phyloP scores from a whole-genome alignment of 164 flowering plant genomes.

The Buxus sempervirens region DNA sequence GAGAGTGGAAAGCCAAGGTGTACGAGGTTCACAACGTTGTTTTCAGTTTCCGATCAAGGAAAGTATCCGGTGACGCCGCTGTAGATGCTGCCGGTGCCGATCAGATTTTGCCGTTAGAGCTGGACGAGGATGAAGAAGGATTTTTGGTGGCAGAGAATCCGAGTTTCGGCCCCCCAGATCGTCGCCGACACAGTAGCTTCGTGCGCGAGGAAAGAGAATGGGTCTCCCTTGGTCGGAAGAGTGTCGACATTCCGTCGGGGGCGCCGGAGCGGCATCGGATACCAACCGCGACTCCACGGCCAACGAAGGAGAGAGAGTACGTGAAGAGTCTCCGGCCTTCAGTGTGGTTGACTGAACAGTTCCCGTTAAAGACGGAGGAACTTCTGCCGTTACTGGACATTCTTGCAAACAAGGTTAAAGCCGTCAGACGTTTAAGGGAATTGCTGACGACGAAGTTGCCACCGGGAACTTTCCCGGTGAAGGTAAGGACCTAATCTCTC shows the following conservation, averaged over 20 bases:
- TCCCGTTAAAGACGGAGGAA: slow-evolving; percentile 91
- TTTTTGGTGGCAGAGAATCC: slow-evolving; percentile 86
- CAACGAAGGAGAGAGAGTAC: slow-evolving; percentile 75
- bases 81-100: slow-evolving; percentile 37
- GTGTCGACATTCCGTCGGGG: slow-evolving; percentile 25
- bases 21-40: slow-evolving; percentile 79
- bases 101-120: slow-evolving; percentile 55
- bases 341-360: slow-evolving; percentile 94
- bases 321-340: slow-evolving; percentile 69
- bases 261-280: slow-evolving; percentile 19
- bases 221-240: slow-evolving; percentile 29
- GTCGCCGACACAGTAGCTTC: slow-evolving; percentile 71
- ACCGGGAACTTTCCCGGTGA: slow-evolving; percentile 88
- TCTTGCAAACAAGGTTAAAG: slow-evolving; percentile 84
- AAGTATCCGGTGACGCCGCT: slow-evolving; percentile 32
- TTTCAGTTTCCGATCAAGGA: slow-evolving; percentile 78
- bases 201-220: slow-evolving; percentile 63
- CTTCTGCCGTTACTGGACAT: slow-evolving; percentile 87
- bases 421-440: slow-evolving; percentile 81
- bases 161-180: slow-evolving; percentile 25
- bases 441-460: slow-evolving; percentile 91
- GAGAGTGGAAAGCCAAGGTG: slow-evolving; percentile 85
- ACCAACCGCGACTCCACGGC: slow-evolving; percentile 22
- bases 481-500: slow-evolving; percentile 53
- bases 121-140: slow-evolving; percentile 81